Base-by-base conservation (phyloP, 108 stramenopile species). In the Cyclotella atomus region DNA sequence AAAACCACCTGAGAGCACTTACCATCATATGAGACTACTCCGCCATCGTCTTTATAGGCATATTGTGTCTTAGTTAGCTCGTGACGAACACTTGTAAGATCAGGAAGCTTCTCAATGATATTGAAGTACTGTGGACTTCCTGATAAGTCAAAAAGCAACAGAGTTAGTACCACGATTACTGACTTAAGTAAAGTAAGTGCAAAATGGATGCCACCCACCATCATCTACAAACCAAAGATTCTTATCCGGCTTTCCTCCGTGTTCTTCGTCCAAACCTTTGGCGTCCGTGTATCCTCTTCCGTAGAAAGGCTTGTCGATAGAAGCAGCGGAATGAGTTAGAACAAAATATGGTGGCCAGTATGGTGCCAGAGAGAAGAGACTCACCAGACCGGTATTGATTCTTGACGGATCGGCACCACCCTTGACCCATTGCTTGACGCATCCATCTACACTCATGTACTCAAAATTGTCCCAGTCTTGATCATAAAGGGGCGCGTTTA, bases 51-150 rank as follows among this genome's bases (percentile, higher is more conserved):
- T 32, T 62, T 69, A 29, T 76, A 76, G 0, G 75, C 75, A 35
- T 69, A 70, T 33, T 70, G 75, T 19, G 68, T 76, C 75, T 61
- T 69, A 35, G 75, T 76, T 4, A 36, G 29, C 33, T 76, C 69
- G 32, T 76, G 67, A 33, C 75, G 59, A 32, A 70, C 28, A 23
- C 52, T 57, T 16, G 60, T 76, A 68, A 76, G 46, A 21, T 61
- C 59, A 5, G n/a, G 16, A 41, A 76, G 21, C 5, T 53, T 19
- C 8, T 56, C 68, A 23, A 70, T 53, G 32, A 76, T 38, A 45
- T 76, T 70, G 24, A 62, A 57, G 33, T 76, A 76, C 25, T 76
- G 75, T 1, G 75, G 59, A 30, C 28, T 23, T 2, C 75, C 75
- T 41, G n/a, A n/a, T n/a, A n/a, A n/a, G n/a, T n/a, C n/a, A n/a